Evolutionary conservation across 108 stramenopile species (phyloP).

Genomic region (Epithemia pelagica): DNA sequence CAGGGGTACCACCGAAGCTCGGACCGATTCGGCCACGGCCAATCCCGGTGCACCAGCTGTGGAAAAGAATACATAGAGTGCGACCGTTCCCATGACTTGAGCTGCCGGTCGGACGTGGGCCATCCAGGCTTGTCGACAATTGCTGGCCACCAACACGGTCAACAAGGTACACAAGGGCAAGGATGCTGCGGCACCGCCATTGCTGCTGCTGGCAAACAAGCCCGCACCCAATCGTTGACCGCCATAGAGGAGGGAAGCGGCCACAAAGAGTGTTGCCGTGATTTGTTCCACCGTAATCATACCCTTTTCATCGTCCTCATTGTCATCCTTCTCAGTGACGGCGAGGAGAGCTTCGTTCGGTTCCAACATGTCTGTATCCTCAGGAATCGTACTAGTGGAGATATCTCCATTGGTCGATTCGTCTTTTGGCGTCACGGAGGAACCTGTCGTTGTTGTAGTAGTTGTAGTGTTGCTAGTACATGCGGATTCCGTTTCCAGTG

Average conservation of each 20-base stretch:
- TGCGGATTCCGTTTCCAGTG: background rate
- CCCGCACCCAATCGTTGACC: conserved; percentile 24
- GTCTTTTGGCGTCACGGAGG: background rate
- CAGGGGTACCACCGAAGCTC: conserved; percentile 47
- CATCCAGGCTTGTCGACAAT: conserved; percentile 23
- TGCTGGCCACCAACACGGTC: conserved; percentile 50
- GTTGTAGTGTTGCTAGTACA: background rate
- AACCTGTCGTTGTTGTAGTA: background rate
- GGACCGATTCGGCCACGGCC: conserved; percentile 58
- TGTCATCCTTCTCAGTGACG: background rate
- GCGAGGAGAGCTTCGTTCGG: too few relatives aligned
- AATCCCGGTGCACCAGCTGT: conserved; percentile 80
- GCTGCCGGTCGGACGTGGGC: conserved; percentile 13
- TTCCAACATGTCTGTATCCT: too few relatives aligned
- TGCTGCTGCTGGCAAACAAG: background rate
- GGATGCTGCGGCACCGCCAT: conserved; percentile 19
- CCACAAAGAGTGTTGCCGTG: conserved; percentile 37
- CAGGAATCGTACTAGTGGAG: too few relatives aligned
- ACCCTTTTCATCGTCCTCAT: too few relatives aligned
- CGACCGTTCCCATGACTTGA: conserved; percentile 47
- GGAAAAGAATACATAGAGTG: conserved; percentile 75
- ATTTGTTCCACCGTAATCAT: conserved; percentile 25
- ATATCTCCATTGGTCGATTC: background rate
- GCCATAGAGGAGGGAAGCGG: conserved; percentile 41
- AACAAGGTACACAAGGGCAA: conserved; percentile 60